These are phyloP conservation scores for Lentinula novae-zelandiae DNA, from an alignment of 1,284 basidiomycete genomes.

Conservation along the genomic window DNA sequence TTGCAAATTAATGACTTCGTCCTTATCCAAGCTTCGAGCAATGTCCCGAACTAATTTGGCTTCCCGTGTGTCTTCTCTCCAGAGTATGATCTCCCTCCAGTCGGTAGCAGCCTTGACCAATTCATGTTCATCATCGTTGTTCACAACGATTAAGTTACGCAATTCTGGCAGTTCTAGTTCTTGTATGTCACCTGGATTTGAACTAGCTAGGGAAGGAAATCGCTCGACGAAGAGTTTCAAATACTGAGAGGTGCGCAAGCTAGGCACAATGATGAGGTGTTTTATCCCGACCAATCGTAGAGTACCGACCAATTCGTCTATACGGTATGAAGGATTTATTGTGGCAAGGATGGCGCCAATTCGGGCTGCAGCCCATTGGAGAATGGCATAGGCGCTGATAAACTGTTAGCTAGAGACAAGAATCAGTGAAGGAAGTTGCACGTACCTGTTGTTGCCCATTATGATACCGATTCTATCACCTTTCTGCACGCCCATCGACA, in stretches of 20 bases:
- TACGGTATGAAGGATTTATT: conserved; percentile 77
- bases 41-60: conserved; percentile 37
- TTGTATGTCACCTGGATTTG: conserved; percentile 53
- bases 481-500: conserved; percentile 66
- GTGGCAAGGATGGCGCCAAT: conserved; percentile 80
- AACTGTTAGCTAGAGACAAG: neutral
- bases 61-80: conserved; percentile 50
- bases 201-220: conserved; percentile 54
- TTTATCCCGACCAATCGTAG: conserved; percentile 67
- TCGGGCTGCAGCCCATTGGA: conserved; percentile 82
- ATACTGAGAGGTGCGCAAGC: conserved; percentile 64
- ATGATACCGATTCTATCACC: conserved; percentile 80
- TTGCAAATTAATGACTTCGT: conserved; percentile 79
- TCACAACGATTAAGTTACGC: conserved; percentile 65
- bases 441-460: conserved; percentile 79
- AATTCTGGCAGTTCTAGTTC: conserved; percentile 60
- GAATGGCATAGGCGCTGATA: conserved; percentile 67
- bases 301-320: conserved; percentile 57
- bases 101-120: conserved; percentile 52
- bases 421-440: neutral
- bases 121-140: conserved; percentile 49
- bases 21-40: conserved; percentile 38
- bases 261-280: conserved; percentile 71
- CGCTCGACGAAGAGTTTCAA: conserved; percentile 52
- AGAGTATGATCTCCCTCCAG: conserved; percentile 64